Evolutionary conservation across 805 yeast genomes (phyloP), one percentile per base, ranked within the genome.

Genomic region (Ogataea neopini): DNA sequence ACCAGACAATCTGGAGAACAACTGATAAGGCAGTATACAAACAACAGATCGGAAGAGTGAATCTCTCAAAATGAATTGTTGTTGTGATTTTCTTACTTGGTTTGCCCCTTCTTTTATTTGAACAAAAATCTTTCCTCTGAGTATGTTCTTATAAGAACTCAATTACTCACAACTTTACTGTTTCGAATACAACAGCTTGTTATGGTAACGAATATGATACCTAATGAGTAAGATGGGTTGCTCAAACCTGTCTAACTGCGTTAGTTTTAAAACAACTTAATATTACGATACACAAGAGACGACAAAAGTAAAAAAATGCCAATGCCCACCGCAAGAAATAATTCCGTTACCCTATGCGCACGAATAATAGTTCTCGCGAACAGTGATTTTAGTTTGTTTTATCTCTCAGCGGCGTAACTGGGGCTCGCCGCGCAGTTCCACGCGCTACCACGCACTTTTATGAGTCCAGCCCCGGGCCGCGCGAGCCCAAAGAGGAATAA

Each of bases 331-430:
- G 42, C 42, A 39, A 15, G 22, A 39, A 39, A 39, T 39, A 13
- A 11, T 29, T 18, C 41, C 9, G 42, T 39, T 39, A 39, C 42
- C 42, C 42, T 39, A 22, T 39, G 42, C 33, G 28, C 23, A 30
- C 23, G 11, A 34, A 34, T 14, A 10, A 10, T 17, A 4, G 23
- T 36, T 36, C 29, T 13, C 40, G 40, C 40, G 28, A 34, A 34
- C 14, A 20, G 22, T 17, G 19, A 5, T 34, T 34, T 17, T 14
- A 32, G 14, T 28, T 30, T 30, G 14, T 28, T 30, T 30, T 30
- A 30, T 30, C 34, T 30, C 17, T n/a, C 34, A 30, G 34, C 34
- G 14, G 34, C 34, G 17, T 6, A 30, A 30, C 9, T 6, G 34
- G n/a, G 34, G 34, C 34, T 30, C 34, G 34, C 34, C 39, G 39